Base-by-base conservation (phyloP, 192 early-diverging fungal species). In the Backusella westeae region DNA sequence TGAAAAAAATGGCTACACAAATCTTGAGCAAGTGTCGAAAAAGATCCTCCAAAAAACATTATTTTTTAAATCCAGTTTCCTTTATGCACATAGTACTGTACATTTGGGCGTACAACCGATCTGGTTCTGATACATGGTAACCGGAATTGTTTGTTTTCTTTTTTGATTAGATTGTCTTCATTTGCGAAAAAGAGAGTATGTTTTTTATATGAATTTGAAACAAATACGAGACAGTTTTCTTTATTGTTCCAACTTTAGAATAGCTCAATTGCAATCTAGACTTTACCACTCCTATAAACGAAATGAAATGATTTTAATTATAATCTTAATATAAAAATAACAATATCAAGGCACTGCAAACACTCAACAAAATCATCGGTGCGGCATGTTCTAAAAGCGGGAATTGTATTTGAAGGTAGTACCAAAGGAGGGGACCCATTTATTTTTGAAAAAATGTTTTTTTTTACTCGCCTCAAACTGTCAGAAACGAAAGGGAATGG, bases 181-280 rank as follows among this genome's bases (percentile, higher is more conserved):
- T 63, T 29, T 29, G 56, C 3, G 56, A 19, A 49, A 17, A 49
- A 49, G 46, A 49, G 19, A 49, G 19, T 1, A 17, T 44, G 46
- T n/a, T n/a, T 26, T 29, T 29, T 59, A 59, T 59, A 59, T 59
- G 53, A 59, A 59, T 59, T 59, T 63, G 56, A 63, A 63, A 63
- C 23, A 63, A 15, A 29, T 8, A 32, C 32, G 56, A 49, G 46
- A 1, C 46, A 49, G 15, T 49, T 49, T 49, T 49, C 56, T 63
- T 26, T 15, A 63, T 63, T 63, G 56, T 29, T 63, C 23, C 56
- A 14, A 29, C 23, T 26, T 63, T 29, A 14, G 23, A 14, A 63
- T 63, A 26, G 21, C 3, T 63, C 56, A 63, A 63, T 63, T 63
- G 26, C n/a, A 63, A 63, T 63, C 21, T 63, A 63, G 56, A 26